phyloP scores from a whole-genome alignment of 257 asterid species.

The Scutellaria barbata region DNA sequence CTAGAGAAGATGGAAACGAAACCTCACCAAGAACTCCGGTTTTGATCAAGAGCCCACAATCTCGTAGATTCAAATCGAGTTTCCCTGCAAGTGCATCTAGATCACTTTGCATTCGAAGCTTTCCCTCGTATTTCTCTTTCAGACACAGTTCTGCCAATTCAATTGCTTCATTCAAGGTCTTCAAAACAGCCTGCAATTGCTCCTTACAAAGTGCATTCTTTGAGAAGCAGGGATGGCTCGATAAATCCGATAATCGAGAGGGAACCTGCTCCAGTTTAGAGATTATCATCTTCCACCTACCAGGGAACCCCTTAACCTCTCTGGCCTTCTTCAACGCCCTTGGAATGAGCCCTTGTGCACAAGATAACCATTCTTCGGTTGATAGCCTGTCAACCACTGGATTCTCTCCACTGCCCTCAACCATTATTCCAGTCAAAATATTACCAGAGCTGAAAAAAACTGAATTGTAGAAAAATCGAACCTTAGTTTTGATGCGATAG shows the following conservation, averaged over 20 bases:
- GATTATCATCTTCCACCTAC: constrained; percentile 83
- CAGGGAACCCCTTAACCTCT: constrained; percentile 69
- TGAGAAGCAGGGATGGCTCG: constrained; percentile 93
- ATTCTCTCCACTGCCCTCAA: constrained; percentile 53
- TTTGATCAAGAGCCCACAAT: constrained; percentile 84
- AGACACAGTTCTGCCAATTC: constrained; percentile 63
- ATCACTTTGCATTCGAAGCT: constrained; percentile 93
- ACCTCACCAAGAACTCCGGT: constrained; percentile 94
- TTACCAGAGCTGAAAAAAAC: constrained; percentile 42
- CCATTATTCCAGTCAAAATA: constrained; percentile 58
- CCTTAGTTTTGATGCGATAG: constrained; percentile 20
- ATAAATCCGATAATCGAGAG: constrained; percentile 65
- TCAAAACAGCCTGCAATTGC: constrained; percentile 75
- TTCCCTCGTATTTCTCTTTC: constrained; percentile 72
- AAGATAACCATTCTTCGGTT: constrained; percentile 76
- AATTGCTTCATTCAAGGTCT: constrained; percentile 61
- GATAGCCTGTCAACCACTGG: constrained; percentile 46
- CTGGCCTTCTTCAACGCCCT: constrained; percentile 67
- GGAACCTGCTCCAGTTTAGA: constrained; percentile 76
- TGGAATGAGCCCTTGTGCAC: constrained; percentile 78
- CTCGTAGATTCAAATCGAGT: constrained; percentile 80
- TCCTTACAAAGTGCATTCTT: constrained; percentile 84
- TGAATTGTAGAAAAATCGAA: constrained; percentile 36
- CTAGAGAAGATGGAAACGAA: constrained; percentile 52
- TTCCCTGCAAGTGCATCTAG: constrained; percentile 69